These are phyloP conservation scores for Daucus carota DNA, from an alignment of 129 eudicot species.

Conservation along the genomic window DH1_v3.0 NC_030384.2:37354501-37355000, in stretches of 20 bases:
- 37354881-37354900: too few species aligned
- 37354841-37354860: neutral
- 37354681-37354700: neutral
- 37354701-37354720: neutral
- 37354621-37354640: slow-evolving; percentile 71
- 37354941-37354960: neutral
- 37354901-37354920: too few species aligned
- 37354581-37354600: slow-evolving; percentile 49
- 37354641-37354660: slow-evolving; percentile 72
- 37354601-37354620: slow-evolving; percentile 92
- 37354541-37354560: slow-evolving; percentile 92
- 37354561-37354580: slow-evolving; percentile 63
- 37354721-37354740: neutral
- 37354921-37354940: too few species aligned
- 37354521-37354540: slow-evolving; percentile 94
- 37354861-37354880: neutral
- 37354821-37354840: neutral
- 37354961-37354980: too few species aligned
- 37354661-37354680: slow-evolving; percentile 70
- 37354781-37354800: neutral
- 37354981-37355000: neutral
- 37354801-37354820: neutral
- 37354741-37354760: neutral
- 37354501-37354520: slow-evolving; percentile 88
- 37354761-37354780: neutral